A percentile compares a stretch with the other conserved stretches of the same genome.
Evolutionary conservation across 177 flowering plant species (phyloP).

Genomic region (Vitis hybrid): DNA sequence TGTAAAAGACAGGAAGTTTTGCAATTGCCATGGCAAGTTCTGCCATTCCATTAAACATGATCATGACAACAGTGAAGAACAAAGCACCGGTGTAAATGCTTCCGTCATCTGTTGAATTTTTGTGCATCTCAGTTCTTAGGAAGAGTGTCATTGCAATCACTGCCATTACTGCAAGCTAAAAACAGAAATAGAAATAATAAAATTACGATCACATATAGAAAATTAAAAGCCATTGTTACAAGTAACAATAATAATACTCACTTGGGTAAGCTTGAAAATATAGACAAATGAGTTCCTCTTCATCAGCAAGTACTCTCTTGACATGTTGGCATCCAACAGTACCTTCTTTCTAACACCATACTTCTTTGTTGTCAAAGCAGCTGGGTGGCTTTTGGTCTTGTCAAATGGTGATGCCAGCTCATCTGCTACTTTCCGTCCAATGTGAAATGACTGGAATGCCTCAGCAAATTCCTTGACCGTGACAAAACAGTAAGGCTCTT

Average conservation of each 20-base stretch:
- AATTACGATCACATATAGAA: neutral
- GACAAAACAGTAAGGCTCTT: no score
- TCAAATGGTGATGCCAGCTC: constrained; percentile 27
- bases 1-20: no score
- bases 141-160: constrained; percentile 16
- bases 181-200: constrained; percentile 1
- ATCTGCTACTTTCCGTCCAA: constrained; percentile 12
- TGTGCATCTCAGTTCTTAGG: constrained; percentile 12
- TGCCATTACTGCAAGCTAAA: constrained; percentile 12
- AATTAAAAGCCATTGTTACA: neutral
- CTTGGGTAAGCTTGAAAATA: no score
- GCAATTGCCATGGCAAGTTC: no score
- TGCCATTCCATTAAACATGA: no score
- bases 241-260: constrained; percentile 5
- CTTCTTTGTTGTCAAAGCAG: neutral
- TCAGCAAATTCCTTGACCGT: neutral
- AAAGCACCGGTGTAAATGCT: constrained; percentile 5
- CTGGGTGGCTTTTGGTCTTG: constrained; percentile 18
- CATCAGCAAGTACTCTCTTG: constrained; percentile 23
- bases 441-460: constrained; percentile 1
- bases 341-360: constrained; percentile 20
- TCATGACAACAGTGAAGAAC: no score
- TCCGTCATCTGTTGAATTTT: neutral
- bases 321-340: constrained; percentile 14
- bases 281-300: constrained; percentile 9